phyloP scores from a whole-genome alignment of 805 yeast genomes.

The Ogataea saltuana region DNA sequence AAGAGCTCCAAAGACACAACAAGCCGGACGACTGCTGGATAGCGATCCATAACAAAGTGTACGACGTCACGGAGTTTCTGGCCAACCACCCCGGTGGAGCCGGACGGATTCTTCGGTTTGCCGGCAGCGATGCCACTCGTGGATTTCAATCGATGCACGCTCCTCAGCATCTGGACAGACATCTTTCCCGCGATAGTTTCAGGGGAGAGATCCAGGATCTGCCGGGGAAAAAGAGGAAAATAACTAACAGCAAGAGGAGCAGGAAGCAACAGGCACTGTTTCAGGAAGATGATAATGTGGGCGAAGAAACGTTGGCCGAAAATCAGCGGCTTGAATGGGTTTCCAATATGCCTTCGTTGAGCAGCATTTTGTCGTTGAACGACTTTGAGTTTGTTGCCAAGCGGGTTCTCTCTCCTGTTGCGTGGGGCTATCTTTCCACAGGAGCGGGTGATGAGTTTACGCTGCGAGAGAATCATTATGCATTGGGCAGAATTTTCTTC shows the following conservation, averaged over 20 bases:
- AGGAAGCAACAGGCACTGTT: slow-evolving; percentile 50
- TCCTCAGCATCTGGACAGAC: slow-evolving; percentile 27
- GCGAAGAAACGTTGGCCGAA: slow-evolving; percentile 33
- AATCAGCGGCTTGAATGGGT: slow-evolving; percentile 38
- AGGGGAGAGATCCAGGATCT: slow-evolving; percentile 38
- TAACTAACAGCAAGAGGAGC: slow-evolving; percentile 33
- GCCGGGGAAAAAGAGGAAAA: slow-evolving; percentile 28
- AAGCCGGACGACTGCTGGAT: slow-evolving; percentile 75
- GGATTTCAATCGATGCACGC: slow-evolving; percentile 33
- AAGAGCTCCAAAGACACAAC: slow-evolving; percentile 49
- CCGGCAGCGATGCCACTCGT: slow-evolving; percentile 51
- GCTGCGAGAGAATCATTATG: slow-evolving; percentile 79
- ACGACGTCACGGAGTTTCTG: slow-evolving; percentile 61
- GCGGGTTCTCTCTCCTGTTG: slow-evolving; percentile 66
- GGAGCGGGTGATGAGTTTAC: slow-evolving; percentile 91
- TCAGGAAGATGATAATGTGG: slow-evolving; percentile 9
- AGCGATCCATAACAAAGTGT: slow-evolving; percentile 73
- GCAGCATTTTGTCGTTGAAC: slow-evolving; percentile 65
- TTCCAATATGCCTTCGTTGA: slow-evolving; percentile 62
- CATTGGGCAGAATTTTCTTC: slow-evolving; percentile 82
- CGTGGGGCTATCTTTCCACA: slow-evolving; percentile 84
- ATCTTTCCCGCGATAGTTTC: slow-evolving; percentile 31
- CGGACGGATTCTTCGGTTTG: slow-evolving; percentile 42
- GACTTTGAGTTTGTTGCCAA: slow-evolving; percentile 89
- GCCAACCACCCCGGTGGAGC: slow-evolving; percentile 49